Evolutionary conservation across 352 stramenopile genomes (phyloP), one percentile per base, ranked within the genome.

Genomic region (Phytophthora ohioensis): DNA sequence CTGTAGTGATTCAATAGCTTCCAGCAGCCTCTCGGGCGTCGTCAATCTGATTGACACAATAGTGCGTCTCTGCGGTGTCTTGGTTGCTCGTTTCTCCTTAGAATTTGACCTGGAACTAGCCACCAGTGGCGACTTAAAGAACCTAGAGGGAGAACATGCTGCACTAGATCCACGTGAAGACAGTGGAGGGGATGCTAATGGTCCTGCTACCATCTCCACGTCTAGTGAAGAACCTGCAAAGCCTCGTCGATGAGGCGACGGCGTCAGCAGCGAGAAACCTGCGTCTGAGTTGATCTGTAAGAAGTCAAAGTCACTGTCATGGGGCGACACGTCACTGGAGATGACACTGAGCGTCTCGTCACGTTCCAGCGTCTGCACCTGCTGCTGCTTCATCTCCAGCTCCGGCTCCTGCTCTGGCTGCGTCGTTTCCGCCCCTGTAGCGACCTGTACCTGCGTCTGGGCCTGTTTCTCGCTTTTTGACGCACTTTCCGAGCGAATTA

Each of bases 41-140:
- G 39, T 47, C 35, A 67, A 47, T 43, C 45, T 31, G 10, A 66
- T 65, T 5, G 63, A 57, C 32, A 62, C 45, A 43, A 76, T 57
- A 5, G 52, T 60, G 7, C 58, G 51, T 45, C 64, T 51, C 41
- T 69, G 66, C 6, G 71, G 57, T 5, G 57, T 73, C 7, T 64
- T 75, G 5, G 15, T 47, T 17, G 59, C 5, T 38, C 27, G 21
- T 17, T 57, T 64, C 27, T 57, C 35, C 17, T 49, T 56, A n/a
- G 41, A 46, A 46, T 46, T 47, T 6, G 57, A 34, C 5, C 12
- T 61, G 9, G 63, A 21, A 51, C 57, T 64, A 3, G 67, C 58
- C 39, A 58, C 74, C 41, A 85, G 71, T 9, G 88, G 87, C 21
- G 87, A 94, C 15, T 87, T 85, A 57, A 95, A 92, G 69, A 93